A percentile compares a stretch with the other conserved stretches of the same genome.
Evolutionary conservation across 306 rosid species (phyloP).

Genomic region (Vigna mungo): DNA sequence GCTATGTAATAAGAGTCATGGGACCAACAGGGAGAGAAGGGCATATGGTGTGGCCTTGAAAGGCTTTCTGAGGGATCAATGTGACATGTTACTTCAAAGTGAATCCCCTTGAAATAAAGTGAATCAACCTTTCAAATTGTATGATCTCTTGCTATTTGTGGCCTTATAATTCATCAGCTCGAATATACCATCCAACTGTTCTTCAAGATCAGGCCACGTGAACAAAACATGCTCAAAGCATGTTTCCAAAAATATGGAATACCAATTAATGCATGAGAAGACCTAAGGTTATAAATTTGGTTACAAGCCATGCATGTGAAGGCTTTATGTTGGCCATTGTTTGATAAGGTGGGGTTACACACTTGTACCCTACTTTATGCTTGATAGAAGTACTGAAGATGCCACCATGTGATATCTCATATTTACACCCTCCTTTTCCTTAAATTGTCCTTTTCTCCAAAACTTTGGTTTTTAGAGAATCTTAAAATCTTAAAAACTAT

Average conservation of each 20-base stretch:
- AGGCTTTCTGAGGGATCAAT: slow-evolving; percentile 1
- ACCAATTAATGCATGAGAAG: slow-evolving; percentile 3
- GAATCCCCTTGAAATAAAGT: not conserved
- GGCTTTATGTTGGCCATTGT: not conserved
- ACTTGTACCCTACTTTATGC: slow-evolving; percentile 2
- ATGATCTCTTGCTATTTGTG: not conserved
- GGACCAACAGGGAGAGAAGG: slow-evolving; percentile 36
- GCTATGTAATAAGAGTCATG: not conserved
- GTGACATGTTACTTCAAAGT: not conserved
- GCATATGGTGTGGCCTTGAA: slow-evolving; percentile 37
- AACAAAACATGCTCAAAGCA: slow-evolving; percentile 32
- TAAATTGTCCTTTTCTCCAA: not conserved
- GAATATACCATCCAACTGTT: not conserved
- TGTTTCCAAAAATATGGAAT: slow-evolving; percentile 31
- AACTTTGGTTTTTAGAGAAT: not conserved
- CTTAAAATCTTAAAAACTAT: not conserved
- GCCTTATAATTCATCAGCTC: too few relatives aligned
- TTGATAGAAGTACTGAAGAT: slow-evolving; percentile 13
- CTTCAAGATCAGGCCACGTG: slow-evolving; percentile 19
- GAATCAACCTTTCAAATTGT: too few relatives aligned
- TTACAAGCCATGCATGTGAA: not conserved
- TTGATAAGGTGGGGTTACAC: slow-evolving; percentile 29
- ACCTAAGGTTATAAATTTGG: slow-evolving; percentile 5
- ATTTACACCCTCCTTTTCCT: not conserved
- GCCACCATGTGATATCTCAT: slow-evolving; percentile 43